A percentile compares a stretch with the other conserved stretches of the same genome.
Evolutionary conservation across 495 filamentous ascomycete species (phyloP).

Genomic region (Talaromyces proteolyticus): DNA sequence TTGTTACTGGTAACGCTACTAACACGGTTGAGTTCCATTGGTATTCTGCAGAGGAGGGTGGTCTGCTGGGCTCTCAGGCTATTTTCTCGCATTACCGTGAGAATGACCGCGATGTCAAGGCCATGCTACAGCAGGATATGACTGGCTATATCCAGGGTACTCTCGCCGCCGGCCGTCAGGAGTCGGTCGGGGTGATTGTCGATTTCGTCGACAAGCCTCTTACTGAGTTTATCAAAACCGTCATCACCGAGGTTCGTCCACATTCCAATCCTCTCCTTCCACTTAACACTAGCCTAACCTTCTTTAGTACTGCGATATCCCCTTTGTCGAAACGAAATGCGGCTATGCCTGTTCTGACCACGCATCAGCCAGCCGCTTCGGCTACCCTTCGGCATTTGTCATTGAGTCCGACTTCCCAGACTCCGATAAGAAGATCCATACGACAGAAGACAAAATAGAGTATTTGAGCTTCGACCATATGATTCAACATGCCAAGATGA

Average conservation of each 20-base stretch:
- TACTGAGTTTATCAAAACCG: conserved; percentile 86
- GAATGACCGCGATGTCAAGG: conserved; percentile 70
- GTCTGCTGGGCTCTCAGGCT: conserved; percentile 77
- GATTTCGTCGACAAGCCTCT: conserved; percentile 82
- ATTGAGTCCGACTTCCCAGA: conserved; percentile 87
- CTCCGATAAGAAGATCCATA: conserved; percentile 84
- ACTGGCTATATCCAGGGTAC: conserved; percentile 86
- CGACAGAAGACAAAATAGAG: conserved; percentile 80
- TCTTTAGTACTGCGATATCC: conserved; percentile 76
- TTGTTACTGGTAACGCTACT: conserved; percentile 43
- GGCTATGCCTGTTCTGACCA: conserved; percentile 98
- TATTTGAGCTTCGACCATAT: conserved; percentile 95
- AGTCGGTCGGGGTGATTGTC: conserved; percentile 88
- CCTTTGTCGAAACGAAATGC: conserved; percentile 86
- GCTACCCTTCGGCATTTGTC: conserved; percentile 92
- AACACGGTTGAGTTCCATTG: conserved; percentile 97
- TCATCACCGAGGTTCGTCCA: conserved; percentile 62
- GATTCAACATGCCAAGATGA: conserved; percentile 93
- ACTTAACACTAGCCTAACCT: not conserved
- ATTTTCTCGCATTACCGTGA: conserved; percentile 85
- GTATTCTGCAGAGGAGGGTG: conserved; percentile 90
- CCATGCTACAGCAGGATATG: conserved; percentile 99
- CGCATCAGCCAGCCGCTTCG: conserved; percentile 90
- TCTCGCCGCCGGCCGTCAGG: conserved; percentile 72
- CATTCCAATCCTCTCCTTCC: conserved; percentile 6